Base-by-base conservation (phyloP, 2,329 filamentous ascomycete species). In the Ramularia collo-cygni region DNA sequence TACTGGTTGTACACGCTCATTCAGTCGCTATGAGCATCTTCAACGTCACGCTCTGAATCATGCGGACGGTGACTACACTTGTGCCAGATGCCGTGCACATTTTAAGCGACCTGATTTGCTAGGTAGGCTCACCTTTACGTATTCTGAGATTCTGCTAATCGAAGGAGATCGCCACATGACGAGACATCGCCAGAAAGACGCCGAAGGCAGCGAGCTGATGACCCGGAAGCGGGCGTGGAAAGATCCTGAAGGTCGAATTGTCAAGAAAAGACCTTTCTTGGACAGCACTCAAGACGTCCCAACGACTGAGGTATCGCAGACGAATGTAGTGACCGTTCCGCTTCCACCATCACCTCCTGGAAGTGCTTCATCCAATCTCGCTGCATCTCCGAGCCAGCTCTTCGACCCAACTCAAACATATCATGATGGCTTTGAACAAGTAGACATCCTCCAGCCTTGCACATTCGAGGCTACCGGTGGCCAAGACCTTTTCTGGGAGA, bases 71-170 rank as follows among this genome's bases (percentile, higher is more conserved):
- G 70, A 73, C 30, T 69, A 69, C 44, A 77, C 75, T 3, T 81
- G 77, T 52, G 59, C 69, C 35, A 63, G 77, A 51, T 82, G 78
- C 47, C 69, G 70, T 41, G 74, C 75, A 18, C 74, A 78, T 52
- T 81, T 80, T 57, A 75, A 76, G 51, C 67, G 77, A 31, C 72
- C 70, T 17, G 77, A 81, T 57, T 60, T 81, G 29, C 59, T 78
- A 41, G 71, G 75, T 74, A 62, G 60, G 67, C 41, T 24, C 6
- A 18, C n/a, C 10, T 33, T 24, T 10, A 24, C 10, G 10, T 24
- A 6, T 24, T 24, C 21, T 10, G 10, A 24, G 21, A 6, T 24
- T 35, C 10, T 33, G 34, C 33, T 44, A 5, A 37, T 30, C 28
- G 13, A 37, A 35, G 42, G 54, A 79, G 76, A 72, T 28, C 67